phyloP scores from a whole-genome alignment of 495 filamentous ascomycete genomes.

The Cryomyces minteri region DNA sequence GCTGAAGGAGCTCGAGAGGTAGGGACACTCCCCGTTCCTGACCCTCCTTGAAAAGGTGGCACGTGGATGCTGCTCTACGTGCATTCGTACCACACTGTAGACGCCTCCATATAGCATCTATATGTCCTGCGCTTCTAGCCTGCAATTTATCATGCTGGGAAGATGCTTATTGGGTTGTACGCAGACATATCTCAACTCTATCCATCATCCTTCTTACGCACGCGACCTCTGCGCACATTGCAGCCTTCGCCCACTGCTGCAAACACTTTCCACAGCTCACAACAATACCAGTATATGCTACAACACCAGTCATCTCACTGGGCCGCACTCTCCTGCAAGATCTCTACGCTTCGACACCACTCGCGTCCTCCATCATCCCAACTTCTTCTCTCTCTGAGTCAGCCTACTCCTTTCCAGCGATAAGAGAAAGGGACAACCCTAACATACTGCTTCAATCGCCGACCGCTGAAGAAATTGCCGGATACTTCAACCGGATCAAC shows the following conservation, averaged over 20 bases:
- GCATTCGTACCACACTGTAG: no score
- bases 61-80: no score
- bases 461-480: conserved; percentile 69
- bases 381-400: conserved; percentile 47
- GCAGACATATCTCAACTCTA: conserved; percentile 71
- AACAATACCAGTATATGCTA: conserved; percentile 91
- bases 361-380: conserved; percentile 65
- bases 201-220: conserved; percentile 92
- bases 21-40: conserved; percentile 11
- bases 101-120: no score
- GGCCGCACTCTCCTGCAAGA: conserved; percentile 84
- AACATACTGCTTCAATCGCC: conserved; percentile 66
- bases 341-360: conserved; percentile 74
- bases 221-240: conserved; percentile 75
- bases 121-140: no score
- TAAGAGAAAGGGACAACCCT: conserved; percentile 9
- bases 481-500: conserved; percentile 84
- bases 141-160: neutral
- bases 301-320: conserved; percentile 77
- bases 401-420: conserved; percentile 26
- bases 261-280: conserved; percentile 86
- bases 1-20: conserved; percentile 80
- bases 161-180: neutral
- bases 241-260: conserved; percentile 91
- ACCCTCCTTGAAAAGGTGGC: no score